phyloP scores from a whole-genome alignment of 1,284 basidiomycete genomes.

The Cryptococcus hybrid region DNA sequence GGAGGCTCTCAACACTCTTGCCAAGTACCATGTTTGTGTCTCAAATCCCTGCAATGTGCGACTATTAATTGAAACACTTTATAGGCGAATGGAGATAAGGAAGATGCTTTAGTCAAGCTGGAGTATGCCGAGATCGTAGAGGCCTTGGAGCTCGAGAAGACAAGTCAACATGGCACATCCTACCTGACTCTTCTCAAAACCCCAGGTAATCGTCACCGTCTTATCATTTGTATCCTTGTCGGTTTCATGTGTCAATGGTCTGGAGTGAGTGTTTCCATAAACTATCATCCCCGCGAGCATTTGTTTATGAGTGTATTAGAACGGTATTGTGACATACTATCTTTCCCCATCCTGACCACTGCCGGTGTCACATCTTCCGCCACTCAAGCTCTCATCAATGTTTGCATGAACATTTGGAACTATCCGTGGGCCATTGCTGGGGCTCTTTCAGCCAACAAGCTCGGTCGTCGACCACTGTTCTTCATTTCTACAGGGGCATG shows the following conservation, averaged over 20 bases:
- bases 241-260: neutral
- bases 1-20: no score
- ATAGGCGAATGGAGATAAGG: no score
- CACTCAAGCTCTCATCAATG: slow-evolving; percentile 60
- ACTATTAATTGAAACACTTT: no score
- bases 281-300: neutral
- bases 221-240: no score
- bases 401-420: slow-evolving; percentile 54
- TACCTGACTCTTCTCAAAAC: no score
- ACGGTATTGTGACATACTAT: slow-evolving; percentile 63
- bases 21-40: no score
- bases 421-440: slow-evolving; percentile 25
- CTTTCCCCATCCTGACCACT: slow-evolving; percentile 65
- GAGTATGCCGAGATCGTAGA: no score
- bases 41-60: no score
- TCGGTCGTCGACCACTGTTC: slow-evolving; percentile 36
- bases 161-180: no score
- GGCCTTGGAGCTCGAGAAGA: no score
- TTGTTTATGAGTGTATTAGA: neutral
- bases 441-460: slow-evolving; percentile 33
- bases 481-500: slow-evolving; percentile 64
- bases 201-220: no score
- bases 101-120: no score
- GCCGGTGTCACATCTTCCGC: slow-evolving; percentile 58
- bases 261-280: neutral